Percentiles rank a stretch among this genome's conserved stretches.
These are phyloP conservation scores for Diaporthe vexans DNA, from an alignment of 2,329 filamentous ascomycete genomes.

Conservation along the genomic window DNA sequence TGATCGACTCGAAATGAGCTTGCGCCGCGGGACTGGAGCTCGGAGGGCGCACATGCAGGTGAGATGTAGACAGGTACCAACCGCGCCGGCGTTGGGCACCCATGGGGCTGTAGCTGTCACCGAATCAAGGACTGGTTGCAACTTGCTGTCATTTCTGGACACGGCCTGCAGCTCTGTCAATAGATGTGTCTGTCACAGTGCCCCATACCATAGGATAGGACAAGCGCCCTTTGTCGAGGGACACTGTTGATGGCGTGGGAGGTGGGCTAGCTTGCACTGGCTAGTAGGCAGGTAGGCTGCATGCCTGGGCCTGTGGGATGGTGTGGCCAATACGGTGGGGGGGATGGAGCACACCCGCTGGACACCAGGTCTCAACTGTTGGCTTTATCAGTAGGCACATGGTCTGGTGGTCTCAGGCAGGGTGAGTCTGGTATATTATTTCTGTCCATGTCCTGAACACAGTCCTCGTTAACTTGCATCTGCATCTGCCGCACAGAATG, in stretches of 20 bases:
- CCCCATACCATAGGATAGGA: not conserved
- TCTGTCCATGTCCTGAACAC: not conserved
- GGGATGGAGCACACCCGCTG: not conserved
- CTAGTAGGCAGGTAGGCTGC: not conserved
- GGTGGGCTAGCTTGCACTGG: not conserved
- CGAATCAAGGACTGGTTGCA: not conserved
- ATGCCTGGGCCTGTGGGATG: not conserved
- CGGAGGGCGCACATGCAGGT: not conserved
- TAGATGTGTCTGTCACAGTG: not conserved
- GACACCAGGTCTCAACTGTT: not conserved
- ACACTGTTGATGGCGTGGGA: not conserved
- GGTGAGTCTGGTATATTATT: not conserved
- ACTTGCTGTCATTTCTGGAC: not conserved
- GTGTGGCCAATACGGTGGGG: not conserved
- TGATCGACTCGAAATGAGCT: conserved; percentile 2
- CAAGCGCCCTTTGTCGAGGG: not conserved
- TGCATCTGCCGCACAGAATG: conserved; percentile 11
- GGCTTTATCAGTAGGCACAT: not conserved
- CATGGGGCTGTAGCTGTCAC: conserved; percentile 8
- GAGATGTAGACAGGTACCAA: conserved; percentile 3
- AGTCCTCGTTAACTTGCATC: not conserved
- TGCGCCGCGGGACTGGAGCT: not conserved
- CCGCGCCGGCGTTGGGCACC: conserved; percentile 13
- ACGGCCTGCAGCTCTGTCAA: not conserved
- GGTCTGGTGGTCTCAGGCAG: not conserved